phyloP scores from a whole-genome alignment of 2,329 filamentous ascomycete species.

The Trichoderma sp. region DNA sequence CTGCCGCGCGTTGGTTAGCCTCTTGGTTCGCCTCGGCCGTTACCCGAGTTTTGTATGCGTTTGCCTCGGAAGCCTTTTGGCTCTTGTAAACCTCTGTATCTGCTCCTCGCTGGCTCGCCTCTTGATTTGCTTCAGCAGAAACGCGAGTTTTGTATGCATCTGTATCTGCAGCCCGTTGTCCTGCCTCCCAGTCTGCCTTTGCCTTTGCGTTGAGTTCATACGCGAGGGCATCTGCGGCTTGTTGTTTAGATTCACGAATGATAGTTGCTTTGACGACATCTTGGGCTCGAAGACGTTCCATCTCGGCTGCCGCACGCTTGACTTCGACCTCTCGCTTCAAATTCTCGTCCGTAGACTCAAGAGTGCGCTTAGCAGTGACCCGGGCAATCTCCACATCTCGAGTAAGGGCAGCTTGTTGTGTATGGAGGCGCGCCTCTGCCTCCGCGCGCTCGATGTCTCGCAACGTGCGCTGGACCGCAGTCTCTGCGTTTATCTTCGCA shows the following conservation, averaged over 20 bases:
- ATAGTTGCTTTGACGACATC: conserved; percentile 80
- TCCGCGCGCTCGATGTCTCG: conserved; percentile 78
- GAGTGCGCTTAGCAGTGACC: conserved; percentile 70
- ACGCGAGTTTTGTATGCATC: conserved; percentile 56
- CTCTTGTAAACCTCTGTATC: background rate
- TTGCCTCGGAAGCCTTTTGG: background rate
- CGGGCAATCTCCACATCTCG: conserved; percentile 75
- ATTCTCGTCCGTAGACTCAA: conserved; percentile 77
- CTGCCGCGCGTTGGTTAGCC: background rate
- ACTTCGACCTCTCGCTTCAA: conserved; percentile 76
- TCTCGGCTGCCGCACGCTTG: conserved; percentile 75
- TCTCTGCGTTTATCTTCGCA: background rate
- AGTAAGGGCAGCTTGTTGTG: conserved; percentile 69
- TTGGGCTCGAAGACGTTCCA: conserved; percentile 74
- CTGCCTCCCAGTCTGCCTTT: conserved; percentile 55
- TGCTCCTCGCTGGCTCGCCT: background rate
- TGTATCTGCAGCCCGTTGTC: conserved; percentile 55
- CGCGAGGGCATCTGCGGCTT: conserved; percentile 65
- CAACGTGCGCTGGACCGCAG: conserved; percentile 69
- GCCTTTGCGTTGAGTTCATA: conserved; percentile 65
- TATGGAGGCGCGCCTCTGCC: conserved; percentile 75
- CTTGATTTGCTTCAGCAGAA: conserved; percentile 48
- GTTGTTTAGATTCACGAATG: conserved; percentile 65
- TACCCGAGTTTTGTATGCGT: background rate
- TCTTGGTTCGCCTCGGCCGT: background rate